phyloP scores from a whole-genome alignment of 2,329 filamentous ascomycete species.

The Pezicula neosporulosa region DNA sequence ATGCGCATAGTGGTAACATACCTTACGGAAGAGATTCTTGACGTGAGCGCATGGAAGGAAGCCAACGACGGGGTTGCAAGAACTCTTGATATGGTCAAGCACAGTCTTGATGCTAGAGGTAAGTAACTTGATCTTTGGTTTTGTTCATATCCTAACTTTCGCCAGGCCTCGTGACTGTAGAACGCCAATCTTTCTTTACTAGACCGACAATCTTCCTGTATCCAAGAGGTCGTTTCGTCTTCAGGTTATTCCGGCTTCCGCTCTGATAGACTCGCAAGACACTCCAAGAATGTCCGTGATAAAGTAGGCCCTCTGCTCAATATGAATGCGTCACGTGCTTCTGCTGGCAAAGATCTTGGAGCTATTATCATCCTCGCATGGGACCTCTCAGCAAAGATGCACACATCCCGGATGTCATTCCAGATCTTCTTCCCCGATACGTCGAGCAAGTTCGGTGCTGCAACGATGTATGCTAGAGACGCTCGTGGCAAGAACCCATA shows the following conservation, averaged over 20 bases:
- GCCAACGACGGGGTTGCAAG: constrained; percentile 24
- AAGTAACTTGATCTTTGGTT: constrained; percentile 9
- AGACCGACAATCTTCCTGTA: constrained; percentile 31
- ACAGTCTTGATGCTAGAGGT: constrained; percentile 23
- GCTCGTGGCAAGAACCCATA: constrained; percentile 35
- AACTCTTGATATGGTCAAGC: constrained; percentile 18
- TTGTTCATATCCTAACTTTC: background rate
- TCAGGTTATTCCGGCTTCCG: constrained; percentile 27
- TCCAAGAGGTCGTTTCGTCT: constrained; percentile 35
- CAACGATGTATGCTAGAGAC: constrained; percentile 43
- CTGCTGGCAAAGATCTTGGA: constrained; percentile 37
- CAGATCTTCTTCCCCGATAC: constrained; percentile 49
- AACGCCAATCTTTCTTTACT: constrained; percentile 32
- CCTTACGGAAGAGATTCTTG: constrained; percentile 31
- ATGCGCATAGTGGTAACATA: constrained; percentile 33
- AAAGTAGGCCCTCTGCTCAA: constrained; percentile 42
- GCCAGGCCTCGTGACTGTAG: constrained; percentile 15
- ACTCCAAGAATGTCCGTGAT: constrained; percentile 32
- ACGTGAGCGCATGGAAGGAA: constrained; percentile 29
- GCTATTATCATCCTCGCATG: constrained; percentile 17
- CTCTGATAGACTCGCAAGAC: constrained; percentile 9
- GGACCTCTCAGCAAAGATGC: constrained; percentile 40
- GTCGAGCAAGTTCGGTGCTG: constrained; percentile 43
- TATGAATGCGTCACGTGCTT: constrained; percentile 26
- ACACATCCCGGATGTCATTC: constrained; percentile 36